These are phyloP conservation scores for Psilocybe azurescens DNA, from an alignment of 768 basidiomycete species.

Conservation along the genomic window DNA sequence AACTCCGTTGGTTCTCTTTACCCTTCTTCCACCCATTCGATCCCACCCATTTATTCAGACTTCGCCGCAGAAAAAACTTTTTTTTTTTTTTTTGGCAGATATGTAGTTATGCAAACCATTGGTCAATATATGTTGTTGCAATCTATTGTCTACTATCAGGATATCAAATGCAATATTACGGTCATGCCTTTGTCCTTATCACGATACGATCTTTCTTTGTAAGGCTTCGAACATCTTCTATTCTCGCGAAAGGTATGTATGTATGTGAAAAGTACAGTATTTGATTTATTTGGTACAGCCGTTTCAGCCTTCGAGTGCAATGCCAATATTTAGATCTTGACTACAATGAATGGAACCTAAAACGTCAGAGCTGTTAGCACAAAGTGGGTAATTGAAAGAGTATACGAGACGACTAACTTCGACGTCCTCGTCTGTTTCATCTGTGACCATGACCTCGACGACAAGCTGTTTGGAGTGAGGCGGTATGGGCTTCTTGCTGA, in stretches of 20 bases:
- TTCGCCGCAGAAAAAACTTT: background rate
- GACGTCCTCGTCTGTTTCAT: slow-evolving; percentile 93
- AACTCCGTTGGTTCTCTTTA: slow-evolving; percentile 23
- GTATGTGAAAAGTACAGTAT: slow-evolving; percentile 9
- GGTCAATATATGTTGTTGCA: slow-evolving; percentile 2
- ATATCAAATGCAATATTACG: slow-evolving; percentile 4
- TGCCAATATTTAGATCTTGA: slow-evolving; percentile 52
- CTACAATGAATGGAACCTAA: slow-evolving; percentile 85
- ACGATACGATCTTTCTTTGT: background rate
- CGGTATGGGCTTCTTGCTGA: slow-evolving; percentile 93
- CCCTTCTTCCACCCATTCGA: background rate
- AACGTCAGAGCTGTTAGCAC: background rate
- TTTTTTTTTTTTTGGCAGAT: slow-evolving; percentile 2
- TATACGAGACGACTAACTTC: slow-evolving; percentile 58
- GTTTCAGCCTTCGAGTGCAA: background rate
- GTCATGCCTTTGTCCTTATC: background rate
- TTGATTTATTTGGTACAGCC: background rate
- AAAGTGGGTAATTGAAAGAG: background rate
- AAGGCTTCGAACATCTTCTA: background rate
- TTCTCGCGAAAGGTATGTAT: slow-evolving; percentile 3
- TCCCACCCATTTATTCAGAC: background rate
- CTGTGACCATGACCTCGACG: slow-evolving; percentile 93
- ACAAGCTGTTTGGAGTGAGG: slow-evolving; percentile 84
- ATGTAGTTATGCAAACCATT: background rate
- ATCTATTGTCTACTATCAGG: background rate